Evolutionary conservation across 2,329 filamentous ascomycete species (phyloP).

Genomic region (Seiridium cupressi): DNA sequence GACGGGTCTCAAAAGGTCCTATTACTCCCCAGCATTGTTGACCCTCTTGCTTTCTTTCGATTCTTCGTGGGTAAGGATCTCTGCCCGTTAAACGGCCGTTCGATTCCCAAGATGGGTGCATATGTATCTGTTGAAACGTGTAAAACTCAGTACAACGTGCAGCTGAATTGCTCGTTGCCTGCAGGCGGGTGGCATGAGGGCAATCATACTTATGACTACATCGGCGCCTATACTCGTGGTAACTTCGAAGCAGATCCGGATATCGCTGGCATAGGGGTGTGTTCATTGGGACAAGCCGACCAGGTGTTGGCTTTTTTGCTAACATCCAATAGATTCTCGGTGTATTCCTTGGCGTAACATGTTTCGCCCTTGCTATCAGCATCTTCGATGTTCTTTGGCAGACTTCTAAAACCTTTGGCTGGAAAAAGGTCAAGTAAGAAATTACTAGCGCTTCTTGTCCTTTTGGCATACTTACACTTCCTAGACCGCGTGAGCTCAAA

Average conservation of each 20-base stretch:
- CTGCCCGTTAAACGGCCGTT: no score
- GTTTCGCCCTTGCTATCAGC: constrained; percentile 16
- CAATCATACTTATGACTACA: background rate
- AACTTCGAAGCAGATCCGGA: constrained; percentile 19
- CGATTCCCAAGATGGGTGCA: background rate
- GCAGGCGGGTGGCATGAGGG: no score
- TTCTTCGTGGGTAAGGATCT: no score
- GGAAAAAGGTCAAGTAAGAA: background rate
- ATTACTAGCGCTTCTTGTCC: background rate
- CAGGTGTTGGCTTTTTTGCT: background rate
- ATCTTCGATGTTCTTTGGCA: constrained; percentile 15
- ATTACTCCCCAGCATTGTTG: no score
- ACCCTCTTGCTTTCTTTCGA: no score
- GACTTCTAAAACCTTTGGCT: constrained; percentile 6
- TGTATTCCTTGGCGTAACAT: constrained; percentile 21
- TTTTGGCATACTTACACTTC: background rate
- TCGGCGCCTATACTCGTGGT: background rate
- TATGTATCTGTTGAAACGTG: background rate
- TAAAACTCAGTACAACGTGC: background rate
- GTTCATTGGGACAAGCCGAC: background rate
- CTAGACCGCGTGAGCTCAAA: background rate
- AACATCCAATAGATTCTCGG: constrained; percentile 16
- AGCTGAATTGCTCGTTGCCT: background rate
- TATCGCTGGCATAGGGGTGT: constrained; percentile 22
- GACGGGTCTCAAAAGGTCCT: no score